Evolutionary conservation across 2,329 filamentous ascomycete genomes (phyloP), one percentile per base, ranked within the genome.

Genomic region (Metarhizium album): DNA sequence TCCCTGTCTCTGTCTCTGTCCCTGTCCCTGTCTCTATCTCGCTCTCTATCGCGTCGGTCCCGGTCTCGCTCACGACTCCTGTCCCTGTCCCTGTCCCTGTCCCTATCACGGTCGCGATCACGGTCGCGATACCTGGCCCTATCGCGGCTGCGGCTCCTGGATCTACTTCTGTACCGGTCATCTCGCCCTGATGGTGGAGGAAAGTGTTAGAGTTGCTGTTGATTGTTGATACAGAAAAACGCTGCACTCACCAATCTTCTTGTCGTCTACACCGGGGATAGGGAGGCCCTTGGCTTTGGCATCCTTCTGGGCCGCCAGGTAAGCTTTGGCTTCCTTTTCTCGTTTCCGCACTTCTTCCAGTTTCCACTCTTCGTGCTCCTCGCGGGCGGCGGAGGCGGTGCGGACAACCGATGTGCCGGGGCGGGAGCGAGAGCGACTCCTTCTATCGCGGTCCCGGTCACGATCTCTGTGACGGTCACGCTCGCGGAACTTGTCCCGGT

Each of bases 281-380:
- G 78, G 77, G 40, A 80, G 62, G 8, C 79, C 79, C 60, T 82
- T 82, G 46, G 74, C 73, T 29, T 76, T 72, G 31, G 80, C 79
- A 56, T 82, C 79, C 54, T 78, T 76, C 57, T 82, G 78, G 2
- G 78, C 79, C 6, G 79, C 79, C 37, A 83, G 67, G 57, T 83
- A 84, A 4, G 78, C 79, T 61, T 82, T 83, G 38, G 81, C 81
- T 63, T 83, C 80, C 55, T 75, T 75, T 61, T 83, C 79, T 47
- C 80, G 74, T 60, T 80, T 79, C 61, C 74, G 78, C 49, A 81
- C 79, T 58, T 82, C 79, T 52, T 76, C 75, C 55, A 77, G 74
- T 61, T 83, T 83, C 72, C 78, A 78, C 16, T 72, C 73, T 57
- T 80, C 77, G 24, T 72, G 67, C 40, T 72, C 73, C n/a, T 74